Percentiles rank a stretch among this genome's conserved stretches.
Conservation (phyloP, 2,329 filamentous ascomycete species). For the Thyridium curvatum region DNA sequence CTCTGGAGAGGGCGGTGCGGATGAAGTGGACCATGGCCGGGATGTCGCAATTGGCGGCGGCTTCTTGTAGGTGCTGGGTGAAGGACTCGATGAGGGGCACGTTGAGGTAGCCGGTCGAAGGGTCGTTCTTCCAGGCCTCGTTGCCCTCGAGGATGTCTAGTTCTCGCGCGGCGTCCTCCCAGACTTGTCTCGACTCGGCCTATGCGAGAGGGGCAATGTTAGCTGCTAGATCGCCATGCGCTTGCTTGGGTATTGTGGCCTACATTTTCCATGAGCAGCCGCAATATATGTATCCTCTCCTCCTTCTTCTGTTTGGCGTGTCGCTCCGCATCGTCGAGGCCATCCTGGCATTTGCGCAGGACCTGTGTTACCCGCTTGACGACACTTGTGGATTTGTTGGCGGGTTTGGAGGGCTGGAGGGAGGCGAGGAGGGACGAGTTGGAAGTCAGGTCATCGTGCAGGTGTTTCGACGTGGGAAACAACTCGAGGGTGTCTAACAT, state of each 20-base stretch:
- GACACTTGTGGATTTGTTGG: background rate
- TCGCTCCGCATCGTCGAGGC: background rate
- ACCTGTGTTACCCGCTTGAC: background rate
- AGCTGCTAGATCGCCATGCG: constrained; percentile 2
- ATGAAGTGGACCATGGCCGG: constrained; percentile 73
- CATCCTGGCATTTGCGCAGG: background rate
- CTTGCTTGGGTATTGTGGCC: background rate
- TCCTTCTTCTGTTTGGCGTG: background rate
- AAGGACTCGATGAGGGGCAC: constrained; percentile 61
- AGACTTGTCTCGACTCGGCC: constrained; percentile 65
- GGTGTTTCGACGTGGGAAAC: too few relatives aligned
- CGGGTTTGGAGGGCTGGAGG: too few relatives aligned
- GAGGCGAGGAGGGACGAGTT: too few relatives aligned
- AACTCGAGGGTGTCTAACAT: too few relatives aligned
- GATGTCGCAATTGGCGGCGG: constrained; percentile 65
- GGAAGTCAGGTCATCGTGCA: too few relatives aligned
- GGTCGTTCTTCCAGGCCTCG: constrained; percentile 70
- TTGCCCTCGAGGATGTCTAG: constrained; percentile 77
- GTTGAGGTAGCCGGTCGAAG: constrained; percentile 54
- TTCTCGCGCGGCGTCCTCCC: constrained; percentile 68
- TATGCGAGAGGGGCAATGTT: constrained; percentile 22
- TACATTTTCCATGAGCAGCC: constrained; percentile 10
- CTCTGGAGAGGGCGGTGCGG: constrained; percentile 71
- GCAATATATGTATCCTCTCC: constrained; percentile 7
- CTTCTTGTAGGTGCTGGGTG: constrained; percentile 68